Evolutionary conservation across 371 early-diverging fungal species (phyloP).

Genomic region (Neoconidiobolus thromboides): DNA sequence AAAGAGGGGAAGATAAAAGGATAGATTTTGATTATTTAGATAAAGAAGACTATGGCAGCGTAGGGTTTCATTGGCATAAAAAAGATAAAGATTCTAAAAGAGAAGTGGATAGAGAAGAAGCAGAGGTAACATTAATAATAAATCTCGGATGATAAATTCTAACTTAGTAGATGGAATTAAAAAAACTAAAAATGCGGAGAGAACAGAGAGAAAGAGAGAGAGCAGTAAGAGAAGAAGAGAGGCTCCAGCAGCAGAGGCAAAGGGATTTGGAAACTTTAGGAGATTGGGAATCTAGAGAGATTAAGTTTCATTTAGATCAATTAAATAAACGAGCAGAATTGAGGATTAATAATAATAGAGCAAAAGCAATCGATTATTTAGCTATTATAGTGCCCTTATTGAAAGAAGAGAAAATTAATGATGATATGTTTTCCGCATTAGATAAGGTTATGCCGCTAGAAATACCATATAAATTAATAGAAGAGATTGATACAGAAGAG

Average conservation of each 20-base stretch:
- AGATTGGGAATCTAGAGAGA: conserved; percentile 88
- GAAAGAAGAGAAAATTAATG: conserved; percentile 23
- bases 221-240: conserved; percentile 28
- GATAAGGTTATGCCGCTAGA: conserved; percentile 61
- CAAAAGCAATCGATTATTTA: conserved; percentile 80
- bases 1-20: no score
- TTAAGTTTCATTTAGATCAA: conserved; percentile 76
- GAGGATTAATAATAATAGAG: conserved; percentile 64
- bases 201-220: conserved; percentile 19
- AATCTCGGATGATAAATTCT: no score
- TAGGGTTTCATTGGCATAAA: no score
- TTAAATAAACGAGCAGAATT: conserved; percentile 81
- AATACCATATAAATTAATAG: conserved; percentile 72
- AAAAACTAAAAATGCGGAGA: no score
- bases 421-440: conserved; percentile 30
- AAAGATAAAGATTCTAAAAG: no score
- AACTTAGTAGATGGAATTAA: no score
- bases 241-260: conserved; percentile 44
- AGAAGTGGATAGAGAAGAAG: no score
- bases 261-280: conserved; percentile 69
- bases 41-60: no score
- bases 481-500: conserved; percentile 41
- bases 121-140: no score
- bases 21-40: no score
- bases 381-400: conserved; percentile 65